A percentile compares a stretch with the other conserved stretches of the same genome.
Evolutionary conservation across 2,329 filamentous ascomycete genomes (phyloP).

Genomic region (Fusarium scirpi): DNA sequence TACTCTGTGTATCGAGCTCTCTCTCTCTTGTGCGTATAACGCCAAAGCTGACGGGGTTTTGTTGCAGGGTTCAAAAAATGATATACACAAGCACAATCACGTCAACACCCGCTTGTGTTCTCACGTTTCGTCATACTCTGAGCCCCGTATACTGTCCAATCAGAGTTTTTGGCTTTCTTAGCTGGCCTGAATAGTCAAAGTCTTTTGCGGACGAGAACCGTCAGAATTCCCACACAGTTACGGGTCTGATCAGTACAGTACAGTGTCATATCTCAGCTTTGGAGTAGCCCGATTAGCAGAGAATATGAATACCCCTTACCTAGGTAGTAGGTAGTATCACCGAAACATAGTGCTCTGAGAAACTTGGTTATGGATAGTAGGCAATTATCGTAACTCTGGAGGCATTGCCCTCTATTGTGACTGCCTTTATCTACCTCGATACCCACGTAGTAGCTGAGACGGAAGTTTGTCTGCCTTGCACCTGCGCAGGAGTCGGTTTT

Average conservation of each 20-base stretch:
- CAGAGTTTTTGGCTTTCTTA: constrained; percentile 2
- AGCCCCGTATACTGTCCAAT: constrained; percentile 17
- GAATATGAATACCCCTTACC: neutral
- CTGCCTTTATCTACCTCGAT: neutral
- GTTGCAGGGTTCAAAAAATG: neutral
- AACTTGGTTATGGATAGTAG: neutral
- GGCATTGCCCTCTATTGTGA: neutral
- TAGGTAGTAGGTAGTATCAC: neutral
- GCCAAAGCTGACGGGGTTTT: neutral
- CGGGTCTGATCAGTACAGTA: neutral
- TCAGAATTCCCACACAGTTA: constrained; percentile 16
- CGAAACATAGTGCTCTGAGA: too few relatives aligned
- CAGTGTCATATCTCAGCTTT: neutral
- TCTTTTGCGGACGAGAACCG: constrained; percentile 12
- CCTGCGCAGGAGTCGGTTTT: neutral
- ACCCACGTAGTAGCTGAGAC: neutral
- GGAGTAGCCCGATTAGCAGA: neutral
- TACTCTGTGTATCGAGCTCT: neutral
- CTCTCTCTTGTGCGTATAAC: neutral
- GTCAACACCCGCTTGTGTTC: neutral
- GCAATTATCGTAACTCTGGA: too few relatives aligned
- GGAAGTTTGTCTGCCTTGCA: neutral
- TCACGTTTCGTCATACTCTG: constrained; percentile 6
- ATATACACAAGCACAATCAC: neutral
- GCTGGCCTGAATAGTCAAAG: constrained; percentile 8